Conservation (phyloP, 345 rosid species). For the Microthlaspi erraticum region DNA sequence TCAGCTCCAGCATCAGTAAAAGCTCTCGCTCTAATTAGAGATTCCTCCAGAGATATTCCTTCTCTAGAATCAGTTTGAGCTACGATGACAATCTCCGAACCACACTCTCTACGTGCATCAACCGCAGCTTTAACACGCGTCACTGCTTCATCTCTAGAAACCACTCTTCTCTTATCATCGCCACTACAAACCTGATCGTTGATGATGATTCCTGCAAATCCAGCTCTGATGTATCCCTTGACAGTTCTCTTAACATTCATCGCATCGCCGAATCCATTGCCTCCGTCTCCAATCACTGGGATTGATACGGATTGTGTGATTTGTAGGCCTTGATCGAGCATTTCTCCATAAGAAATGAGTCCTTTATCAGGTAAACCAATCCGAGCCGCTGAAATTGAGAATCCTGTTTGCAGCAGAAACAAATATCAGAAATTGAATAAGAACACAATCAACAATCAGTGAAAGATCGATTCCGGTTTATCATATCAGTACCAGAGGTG, state of each 20-base stretch:
- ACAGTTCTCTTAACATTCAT: slow-evolving; percentile 92
- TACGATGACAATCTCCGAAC: slow-evolving; percentile 76
- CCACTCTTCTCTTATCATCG: slow-evolving; percentile 71
- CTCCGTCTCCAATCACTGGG: slow-evolving; percentile 91
- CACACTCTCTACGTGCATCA: slow-evolving; percentile 83
- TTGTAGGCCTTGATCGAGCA: slow-evolving; percentile 84
- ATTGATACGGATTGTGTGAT: slow-evolving; percentile 75
- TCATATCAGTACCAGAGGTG: slow-evolving; percentile 62
- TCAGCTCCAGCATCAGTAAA: slow-evolving; percentile 97
- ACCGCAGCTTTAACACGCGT: slow-evolving; percentile 83
- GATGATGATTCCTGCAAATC: slow-evolving; percentile 86
- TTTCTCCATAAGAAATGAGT: slow-evolving; percentile 82
- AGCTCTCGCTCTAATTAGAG: slow-evolving; percentile 83
- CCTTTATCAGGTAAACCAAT: slow-evolving; percentile 79
- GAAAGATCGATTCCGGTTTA: background rate
- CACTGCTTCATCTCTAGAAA: slow-evolving; percentile 86
- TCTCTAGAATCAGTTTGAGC: slow-evolving; percentile 89
- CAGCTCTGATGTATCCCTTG: slow-evolving; percentile 77
- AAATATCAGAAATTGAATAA: background rate
- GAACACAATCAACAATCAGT: background rate
- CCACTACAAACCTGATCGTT: slow-evolving; percentile 82
- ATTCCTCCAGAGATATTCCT: slow-evolving; percentile 78
- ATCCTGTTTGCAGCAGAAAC: slow-evolving; percentile 56
- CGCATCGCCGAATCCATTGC: slow-evolving; percentile 81
- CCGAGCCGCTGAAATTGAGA: slow-evolving; percentile 83